These are phyloP conservation scores for Gossypium arboreum DNA, from an alignment of 345 rosid genomes.

Conservation along the genomic window DNA sequence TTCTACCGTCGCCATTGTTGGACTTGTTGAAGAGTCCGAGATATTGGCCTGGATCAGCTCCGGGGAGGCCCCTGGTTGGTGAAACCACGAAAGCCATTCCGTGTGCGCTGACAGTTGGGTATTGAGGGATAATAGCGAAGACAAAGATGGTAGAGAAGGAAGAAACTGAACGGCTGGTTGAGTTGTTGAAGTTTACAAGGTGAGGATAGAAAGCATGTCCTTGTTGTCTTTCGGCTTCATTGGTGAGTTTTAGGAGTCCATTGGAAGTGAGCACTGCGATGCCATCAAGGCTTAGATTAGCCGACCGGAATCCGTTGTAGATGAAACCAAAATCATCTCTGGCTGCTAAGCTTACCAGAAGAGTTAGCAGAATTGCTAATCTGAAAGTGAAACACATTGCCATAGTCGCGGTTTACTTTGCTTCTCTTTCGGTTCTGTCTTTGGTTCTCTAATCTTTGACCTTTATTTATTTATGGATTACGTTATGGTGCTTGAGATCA, in stretches of 20 bases:
- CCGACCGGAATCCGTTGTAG: conserved; percentile 34
- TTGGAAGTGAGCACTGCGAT: conserved; percentile 23
- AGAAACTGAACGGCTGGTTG: conserved; percentile 23
- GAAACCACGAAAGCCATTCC: conserved; percentile 19
- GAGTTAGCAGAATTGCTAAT: background rate
- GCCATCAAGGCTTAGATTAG: conserved; percentile 41
- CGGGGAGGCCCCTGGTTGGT: conserved; percentile 4
- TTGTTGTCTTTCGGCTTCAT: conserved; percentile 21
- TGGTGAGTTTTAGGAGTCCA: conserved; percentile 47
- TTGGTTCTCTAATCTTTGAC: no score
- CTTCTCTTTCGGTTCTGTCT: background rate
- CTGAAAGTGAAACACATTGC: conserved; percentile 22
- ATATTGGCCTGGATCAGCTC: background rate
- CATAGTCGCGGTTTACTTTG: background rate
- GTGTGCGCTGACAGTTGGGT: conserved; percentile 4
- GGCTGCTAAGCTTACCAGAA: conserved; percentile 5
- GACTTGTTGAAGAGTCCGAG: conserved; percentile 22
- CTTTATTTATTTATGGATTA: background rate
- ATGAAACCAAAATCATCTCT: conserved; percentile 18
- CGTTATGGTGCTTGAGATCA: background rate
- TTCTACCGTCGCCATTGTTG: conserved; percentile 16
- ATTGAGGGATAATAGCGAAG: conserved; percentile 49
- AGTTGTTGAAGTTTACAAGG: conserved; percentile 35
- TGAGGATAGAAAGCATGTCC: conserved; percentile 51
- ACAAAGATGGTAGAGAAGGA: conserved; percentile 56